Base-by-base conservation (phyloP, 371 early-diverging fungal species). In the Funneliformis caledonium region DNA sequence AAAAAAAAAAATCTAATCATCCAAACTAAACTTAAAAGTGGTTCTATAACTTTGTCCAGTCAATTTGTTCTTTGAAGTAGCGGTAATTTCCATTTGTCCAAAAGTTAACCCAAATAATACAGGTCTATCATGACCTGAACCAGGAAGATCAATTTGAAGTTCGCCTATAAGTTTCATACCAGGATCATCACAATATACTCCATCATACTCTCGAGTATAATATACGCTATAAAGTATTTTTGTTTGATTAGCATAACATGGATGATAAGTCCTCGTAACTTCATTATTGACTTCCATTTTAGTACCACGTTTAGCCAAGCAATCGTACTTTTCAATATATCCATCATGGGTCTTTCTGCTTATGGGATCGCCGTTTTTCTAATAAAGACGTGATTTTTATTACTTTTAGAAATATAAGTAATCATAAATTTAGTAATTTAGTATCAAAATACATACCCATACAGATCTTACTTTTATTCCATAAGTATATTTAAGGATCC, bases 81-180 rank as follows among this genome's bases (percentile, higher is more conserved):
- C 80, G 11, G 22, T 79, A 48, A 79, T 70, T 79, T 79, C 80
- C 80, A 79, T 79, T 70, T 43, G 26, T 26, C 59, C 80, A 70
- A 79, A 79, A 12, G 56, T 47, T 14, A 72, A 42, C n/a, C 42
- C 26, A 61, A 79, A 70, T 19, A 8, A 26, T 26, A 80, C 42
- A 65, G 50, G 31, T 10, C 68, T 52, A 42, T 78, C 42, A 33
- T 33, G 22, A 5, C 78, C 78, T 19, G n/a, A n/a, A 37, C 48
- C 65, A 26, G 78, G 78, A 10, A 64, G 47, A 31, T 48, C 56
- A 3, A 77, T 65, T 7, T 33, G 31, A 7, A 79, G 33, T 68
- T 70, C 43, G 2, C 80, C 80, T 14, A 79, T 14, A 43, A 50
- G 4, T 1, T 70, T 70, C 70, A 70, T 70, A 1, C 70, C 72